Base-by-base conservation (phyloP, 2,329 filamentous ascomycete genomes). In the Alternaria sp. region DNA sequence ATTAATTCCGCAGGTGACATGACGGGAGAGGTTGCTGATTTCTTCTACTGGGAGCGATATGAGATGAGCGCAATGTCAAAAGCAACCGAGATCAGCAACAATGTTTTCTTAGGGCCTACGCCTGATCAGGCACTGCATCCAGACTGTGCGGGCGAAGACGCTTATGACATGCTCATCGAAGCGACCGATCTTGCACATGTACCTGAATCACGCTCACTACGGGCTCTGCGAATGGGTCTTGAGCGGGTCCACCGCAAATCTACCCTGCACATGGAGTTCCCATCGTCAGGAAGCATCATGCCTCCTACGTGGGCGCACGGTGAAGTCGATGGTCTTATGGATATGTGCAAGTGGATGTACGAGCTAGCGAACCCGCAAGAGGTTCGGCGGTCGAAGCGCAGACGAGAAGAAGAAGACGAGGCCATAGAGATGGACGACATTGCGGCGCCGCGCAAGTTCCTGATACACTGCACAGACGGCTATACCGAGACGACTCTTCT, bases 41-140 rank as follows among this genome's bases (percentile, higher is more conserved):
- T 99, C 75, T 92, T 92, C 75, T 89, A 91, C 68, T 92, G 93
- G 81, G 95, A 99, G 78, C 87, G 94, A 58, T 80, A 87, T 51
- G 95, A 99, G 80, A 98, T 99, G 94, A 93, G 91, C 77, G 86
- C 86, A 60, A 97, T 98, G 94, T 94, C 94, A 11, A 88, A 88
- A 70, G 90, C 94, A 3, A 93, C 93, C 0, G 91, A 97, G 77
- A 96, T 98, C 64, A 89, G 92, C 54, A 85, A 87, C 66, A 97
- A 97, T 74, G 92, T 98, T 26, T 98, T 90, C 86, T 84, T 97
- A 61, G 95, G 95, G 0, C 92, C 93, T 2, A 95, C 93, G 0
- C 93, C 93, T 0, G 92, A 96, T 66, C 83, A 86, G 2, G 81
- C 84, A 1, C 84, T 70, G 68, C 81, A 81, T 67, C 66, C 76